These are phyloP conservation scores for Carallia brachiata DNA, from an alignment of 345 rosid species.

Conservation along the genomic window DNA sequence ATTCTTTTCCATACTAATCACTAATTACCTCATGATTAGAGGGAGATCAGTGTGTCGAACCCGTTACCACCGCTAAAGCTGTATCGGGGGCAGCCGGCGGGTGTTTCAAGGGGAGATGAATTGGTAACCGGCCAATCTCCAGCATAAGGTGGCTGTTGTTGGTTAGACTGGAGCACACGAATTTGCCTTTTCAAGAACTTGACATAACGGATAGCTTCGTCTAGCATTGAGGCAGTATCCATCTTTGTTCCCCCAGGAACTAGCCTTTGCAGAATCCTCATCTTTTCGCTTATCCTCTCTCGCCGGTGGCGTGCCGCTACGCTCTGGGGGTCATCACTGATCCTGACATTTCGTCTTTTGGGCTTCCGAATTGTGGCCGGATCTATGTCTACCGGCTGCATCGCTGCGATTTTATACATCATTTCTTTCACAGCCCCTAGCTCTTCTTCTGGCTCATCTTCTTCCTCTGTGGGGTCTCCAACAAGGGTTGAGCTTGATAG, in stretches of 20 bases:
- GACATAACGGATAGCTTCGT: slow-evolving; percentile 86
- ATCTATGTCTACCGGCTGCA: slow-evolving; percentile 95
- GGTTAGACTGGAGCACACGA: slow-evolving; percentile 55
- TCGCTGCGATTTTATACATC: slow-evolving; percentile 92
- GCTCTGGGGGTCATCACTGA: slow-evolving; percentile 95
- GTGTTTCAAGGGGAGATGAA: slow-evolving; percentile 19
- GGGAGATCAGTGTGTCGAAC: slow-evolving; percentile 16
- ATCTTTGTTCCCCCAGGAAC: slow-evolving; percentile 95
- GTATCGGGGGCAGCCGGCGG: slow-evolving; percentile 15
- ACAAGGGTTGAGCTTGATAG: slow-evolving; percentile 19
- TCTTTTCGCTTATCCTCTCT: slow-evolving; percentile 89
- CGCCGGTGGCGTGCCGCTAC: slow-evolving; percentile 91
- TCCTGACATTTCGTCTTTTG: slow-evolving; percentile 75
- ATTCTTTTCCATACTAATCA: slow-evolving; percentile 14
- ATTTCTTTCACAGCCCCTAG: slow-evolving; percentile 92
- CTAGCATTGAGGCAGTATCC: slow-evolving; percentile 98
- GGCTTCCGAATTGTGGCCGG: slow-evolving; percentile 77
- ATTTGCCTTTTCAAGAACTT: slow-evolving; percentile 93
- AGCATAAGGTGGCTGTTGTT: slow-evolving; percentile 12
- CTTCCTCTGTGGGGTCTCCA: slow-evolving; percentile 17
- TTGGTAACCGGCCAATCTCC: slow-evolving; percentile 24
- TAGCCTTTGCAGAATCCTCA: slow-evolving; percentile 80
- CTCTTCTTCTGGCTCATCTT: slow-evolving; percentile 71
- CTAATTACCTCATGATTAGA: slow-evolving; percentile 40
- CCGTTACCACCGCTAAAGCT: neutral